These are phyloP conservation scores for Yamadazyma kanchanaburiensis DNA, from an alignment of 1,139 yeast species.

Conservation along the genomic window DNA sequence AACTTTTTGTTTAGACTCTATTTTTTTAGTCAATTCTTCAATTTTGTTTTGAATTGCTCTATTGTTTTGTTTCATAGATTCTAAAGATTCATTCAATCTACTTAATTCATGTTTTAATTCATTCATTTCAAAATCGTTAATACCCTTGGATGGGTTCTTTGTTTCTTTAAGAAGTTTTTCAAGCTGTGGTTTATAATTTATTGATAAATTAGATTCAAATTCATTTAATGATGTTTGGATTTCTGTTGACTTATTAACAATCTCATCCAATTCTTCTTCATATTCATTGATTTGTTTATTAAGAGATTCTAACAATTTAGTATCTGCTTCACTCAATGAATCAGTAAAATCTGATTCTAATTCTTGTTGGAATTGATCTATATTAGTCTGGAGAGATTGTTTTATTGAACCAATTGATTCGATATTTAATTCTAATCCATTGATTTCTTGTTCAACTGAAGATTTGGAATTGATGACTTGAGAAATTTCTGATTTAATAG, in stretches of 20 bases:
- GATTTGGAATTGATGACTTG: conserved; percentile 38
- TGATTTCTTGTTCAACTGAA: conserved; percentile 41
- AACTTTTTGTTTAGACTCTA: conserved; percentile 35
- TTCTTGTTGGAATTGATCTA: conserved; percentile 49
- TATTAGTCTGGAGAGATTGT: conserved; percentile 24
- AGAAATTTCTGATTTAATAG: conserved; percentile 39
- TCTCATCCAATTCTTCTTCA: conserved; percentile 39
- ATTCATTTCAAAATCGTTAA: conserved; percentile 40
- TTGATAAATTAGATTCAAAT: conserved; percentile 56
- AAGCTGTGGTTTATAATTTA: conserved; percentile 38
- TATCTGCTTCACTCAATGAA: conserved; percentile 43
- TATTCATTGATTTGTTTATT: conserved; percentile 34
- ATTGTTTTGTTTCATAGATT: conserved; percentile 18
- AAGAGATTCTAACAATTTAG: conserved; percentile 33
- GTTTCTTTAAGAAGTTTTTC: conserved; percentile 23
- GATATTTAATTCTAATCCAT: conserved; percentile 20
- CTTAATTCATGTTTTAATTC: conserved; percentile 30
- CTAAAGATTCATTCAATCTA: conserved; percentile 20
- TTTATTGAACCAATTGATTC: conserved; percentile 22
- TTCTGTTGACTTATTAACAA: conserved; percentile 43
- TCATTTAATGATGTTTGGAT: conserved; percentile 51
- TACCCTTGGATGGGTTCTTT: conserved; percentile 16
- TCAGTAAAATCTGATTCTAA: conserved; percentile 51
- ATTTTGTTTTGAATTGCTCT: conserved; percentile 17
- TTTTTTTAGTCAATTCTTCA: conserved; percentile 25